Evolutionary conservation across 805 yeast species (phyloP), one percentile per base, ranked within the genome.

Genomic region (Yarrowia alimentaria): DNA sequence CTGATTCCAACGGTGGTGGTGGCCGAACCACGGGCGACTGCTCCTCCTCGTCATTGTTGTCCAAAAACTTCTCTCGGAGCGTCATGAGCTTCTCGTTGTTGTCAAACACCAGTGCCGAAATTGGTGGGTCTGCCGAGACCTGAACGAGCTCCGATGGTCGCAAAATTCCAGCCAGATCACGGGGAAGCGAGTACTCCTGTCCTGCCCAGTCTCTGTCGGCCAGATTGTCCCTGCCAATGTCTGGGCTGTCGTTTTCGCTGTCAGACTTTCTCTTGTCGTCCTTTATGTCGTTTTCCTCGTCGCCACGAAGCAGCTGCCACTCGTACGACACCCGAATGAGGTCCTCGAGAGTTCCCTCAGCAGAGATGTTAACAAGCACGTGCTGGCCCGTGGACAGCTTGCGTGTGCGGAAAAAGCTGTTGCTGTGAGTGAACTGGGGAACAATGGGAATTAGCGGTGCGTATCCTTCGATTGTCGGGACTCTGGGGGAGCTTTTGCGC

Each of bases 311-410:
- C 17, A 43, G 17, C 6, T 43, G 50, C 50, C 61, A 58, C 35
- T 58, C 61, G 22, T 57, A 60, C 12, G 59, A 48, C 7, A 58
- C 54, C n/a, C 61, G 42, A 9, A 60, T 56, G 42, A 58, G 45
- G 31, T 57, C 61, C 21, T 58, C 61, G 8, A 58, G 54, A 9
- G 58, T 53, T 2, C 58, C 59, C 11, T 51, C 34, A 5, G 55
- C 52, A 5, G 61, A 57, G 17, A 53, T 54, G 17, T 55, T 57
- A 26, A 58, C 51, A n/a, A 58, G 40, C 16, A 58, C 59, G 1
- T 58, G 55, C 51, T 56, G 51, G 16, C 32, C 51, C 5, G 56
- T 53, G 1, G 32, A 48, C 19, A 33, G 16, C 18, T 52, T 47
- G 7, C 19, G 33, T 3, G 60, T 54, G 11, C 61, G 35, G 35